These are phyloP conservation scores for Calophaca sinica DNA, from an alignment of 306 rosid genomes.

Conservation along the genomic window DNA sequence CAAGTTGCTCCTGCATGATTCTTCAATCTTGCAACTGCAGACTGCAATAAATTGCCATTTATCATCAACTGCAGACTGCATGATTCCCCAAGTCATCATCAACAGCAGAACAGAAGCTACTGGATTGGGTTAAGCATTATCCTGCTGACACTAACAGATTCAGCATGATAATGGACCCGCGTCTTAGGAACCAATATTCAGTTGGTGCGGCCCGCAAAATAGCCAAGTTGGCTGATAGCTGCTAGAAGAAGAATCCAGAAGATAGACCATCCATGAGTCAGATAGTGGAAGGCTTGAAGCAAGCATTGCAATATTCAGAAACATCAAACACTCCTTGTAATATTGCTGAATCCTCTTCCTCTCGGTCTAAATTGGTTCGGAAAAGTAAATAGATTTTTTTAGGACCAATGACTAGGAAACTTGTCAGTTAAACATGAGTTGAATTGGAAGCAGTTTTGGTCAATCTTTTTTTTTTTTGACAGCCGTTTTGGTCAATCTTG, in stretches of 20 bases:
- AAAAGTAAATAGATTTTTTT: conserved; percentile 49
- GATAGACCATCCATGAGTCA: conserved; percentile 85
- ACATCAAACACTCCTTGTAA: conserved; percentile 45
- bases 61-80: too few species aligned
- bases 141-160: conserved; percentile 71
- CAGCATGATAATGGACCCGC: conserved; percentile 77
- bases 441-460: conserved; percentile 20
- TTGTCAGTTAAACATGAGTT: conserved; percentile 19
- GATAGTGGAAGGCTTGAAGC: conserved; percentile 71
- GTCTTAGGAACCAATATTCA: conserved; percentile 66
- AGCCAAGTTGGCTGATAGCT: conserved; percentile 82
- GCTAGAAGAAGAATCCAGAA: conserved; percentile 79
- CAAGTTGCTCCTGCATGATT: too few species aligned
- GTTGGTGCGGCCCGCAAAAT: conserved; percentile 62
- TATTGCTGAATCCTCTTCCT: conserved; percentile 56
- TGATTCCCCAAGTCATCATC: too few species aligned
- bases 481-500: conserved; percentile 32
- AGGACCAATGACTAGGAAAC: conserved; percentile 25
- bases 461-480: neutral
- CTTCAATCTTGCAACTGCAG: too few species aligned
- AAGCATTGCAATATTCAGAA: conserved; percentile 70
- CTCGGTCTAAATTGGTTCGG: conserved; percentile 52
- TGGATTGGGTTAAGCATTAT: conserved; percentile 82
- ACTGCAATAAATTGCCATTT: too few species aligned
- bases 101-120: conserved; percentile 75